phyloP scores from a whole-genome alignment of 1,139 yeast genomes.

The Yarrowia galli region DNA sequence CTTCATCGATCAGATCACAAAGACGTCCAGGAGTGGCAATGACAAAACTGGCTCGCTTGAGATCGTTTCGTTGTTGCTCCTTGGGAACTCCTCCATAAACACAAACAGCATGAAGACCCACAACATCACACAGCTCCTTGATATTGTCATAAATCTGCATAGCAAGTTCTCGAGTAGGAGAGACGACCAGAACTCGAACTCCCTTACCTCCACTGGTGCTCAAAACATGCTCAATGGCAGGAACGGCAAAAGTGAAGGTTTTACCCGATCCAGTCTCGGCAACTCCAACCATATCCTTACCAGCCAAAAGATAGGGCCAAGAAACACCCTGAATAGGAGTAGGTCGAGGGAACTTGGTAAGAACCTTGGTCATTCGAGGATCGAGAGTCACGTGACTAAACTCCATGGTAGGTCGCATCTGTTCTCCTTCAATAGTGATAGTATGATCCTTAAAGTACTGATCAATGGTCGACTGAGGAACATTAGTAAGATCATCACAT shows the following conservation, averaged over 20 bases:
- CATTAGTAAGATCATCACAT: conserved; percentile 44
- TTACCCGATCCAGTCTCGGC: conserved; percentile 99
- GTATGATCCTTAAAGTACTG: conserved; percentile 73
- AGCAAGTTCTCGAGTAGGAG: conserved; percentile 98
- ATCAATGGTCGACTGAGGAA: conserved; percentile 64
- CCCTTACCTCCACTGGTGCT: conserved; percentile 52
- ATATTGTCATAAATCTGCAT: conserved; percentile 90
- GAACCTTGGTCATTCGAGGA: conserved; percentile 61
- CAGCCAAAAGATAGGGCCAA: conserved; percentile 88
- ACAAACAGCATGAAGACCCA: conserved; percentile 76
- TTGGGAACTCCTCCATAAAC: conserved; percentile 98
- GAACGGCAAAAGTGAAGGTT: conserved; percentile 97
- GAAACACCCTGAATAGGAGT: conserved; percentile 97
- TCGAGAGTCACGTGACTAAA: conserved; percentile 70
- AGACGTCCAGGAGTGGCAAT: conserved; percentile 98
- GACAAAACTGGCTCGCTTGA: conserved; percentile 73
- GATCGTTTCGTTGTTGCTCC: conserved; percentile 79
- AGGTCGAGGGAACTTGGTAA: conserved; percentile 83
- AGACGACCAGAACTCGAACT: conserved; percentile 79
- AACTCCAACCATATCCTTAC: conserved; percentile 92
- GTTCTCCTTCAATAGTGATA: conserved; percentile 79
- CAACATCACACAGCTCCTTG: conserved; percentile 66
- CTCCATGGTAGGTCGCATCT: conserved; percentile 70
- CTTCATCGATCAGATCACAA: conserved; percentile 89
- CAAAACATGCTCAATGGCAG: conserved; percentile 79